A percentile compares a stretch with the other conserved stretches of the same genome.
These are phyloP conservation scores for Dothistroma septosporum DNA, from an alignment of 2,329 filamentous ascomycete species.

Conservation along the genomic window DNA sequence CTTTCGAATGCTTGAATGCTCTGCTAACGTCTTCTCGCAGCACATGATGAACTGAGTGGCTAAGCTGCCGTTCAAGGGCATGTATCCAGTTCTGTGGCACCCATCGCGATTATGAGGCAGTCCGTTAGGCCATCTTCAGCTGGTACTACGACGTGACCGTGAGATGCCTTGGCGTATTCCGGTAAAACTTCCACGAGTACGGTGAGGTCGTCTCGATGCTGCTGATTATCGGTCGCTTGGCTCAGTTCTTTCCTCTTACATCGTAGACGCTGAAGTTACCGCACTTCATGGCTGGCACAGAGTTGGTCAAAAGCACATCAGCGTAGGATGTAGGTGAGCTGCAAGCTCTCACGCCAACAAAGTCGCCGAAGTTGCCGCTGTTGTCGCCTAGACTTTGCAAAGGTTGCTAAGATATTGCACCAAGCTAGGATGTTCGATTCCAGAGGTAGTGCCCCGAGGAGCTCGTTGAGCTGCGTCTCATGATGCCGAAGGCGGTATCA, in stretches of 20 bases:
- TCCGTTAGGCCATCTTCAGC: conserved; percentile 4
- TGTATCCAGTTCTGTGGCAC: neutral
- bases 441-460: neutral
- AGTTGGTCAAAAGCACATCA: neutral
- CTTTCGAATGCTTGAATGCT: conserved; percentile 4
- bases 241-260: neutral
- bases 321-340: neutral
- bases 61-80: conserved; percentile 7
- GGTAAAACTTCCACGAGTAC: conserved; percentile 9
- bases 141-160: neutral
- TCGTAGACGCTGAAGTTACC: conserved; percentile 7
- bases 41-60: conserved; percentile 6
- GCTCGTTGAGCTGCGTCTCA: conserved; percentile 2
- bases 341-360: neutral
- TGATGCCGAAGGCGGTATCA: conserved; percentile 8
- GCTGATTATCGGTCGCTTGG: neutral
- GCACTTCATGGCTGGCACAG: neutral
- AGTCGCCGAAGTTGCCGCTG: neutral
- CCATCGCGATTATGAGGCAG: conserved; percentile 1
- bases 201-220: conserved; percentile 3
- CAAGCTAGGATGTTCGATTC: neutral
- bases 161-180: conserved; percentile 5
- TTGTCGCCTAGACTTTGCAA: neutral
- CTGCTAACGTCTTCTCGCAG: conserved; percentile 1
- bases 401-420: neutral